Percentiles rank a stretch among this genome's conserved stretches.
Evolutionary conservation across 495 filamentous ascomycete genomes (phyloP).

Genomic region (Penicillium angulare): DNA sequence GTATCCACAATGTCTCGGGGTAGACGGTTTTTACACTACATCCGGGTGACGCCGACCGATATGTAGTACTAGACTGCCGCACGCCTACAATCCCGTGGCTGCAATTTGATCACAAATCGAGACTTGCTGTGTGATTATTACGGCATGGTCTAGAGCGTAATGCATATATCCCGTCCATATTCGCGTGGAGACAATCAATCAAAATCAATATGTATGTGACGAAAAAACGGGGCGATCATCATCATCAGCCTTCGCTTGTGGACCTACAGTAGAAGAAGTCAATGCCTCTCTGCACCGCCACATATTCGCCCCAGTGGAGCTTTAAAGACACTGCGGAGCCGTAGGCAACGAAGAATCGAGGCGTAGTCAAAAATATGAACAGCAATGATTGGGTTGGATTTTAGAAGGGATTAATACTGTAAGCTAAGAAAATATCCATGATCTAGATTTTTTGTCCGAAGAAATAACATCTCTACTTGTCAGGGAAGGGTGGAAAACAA

Average conservation of each 20-base stretch:
- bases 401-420: too few species aligned
- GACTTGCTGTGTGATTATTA: too few species aligned
- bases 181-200: neutral
- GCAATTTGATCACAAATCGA: neutral
- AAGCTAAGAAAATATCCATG: too few species aligned
- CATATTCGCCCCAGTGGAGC: neutral
- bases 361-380: neutral
- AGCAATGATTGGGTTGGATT: too few species aligned
- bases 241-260: too few species aligned
- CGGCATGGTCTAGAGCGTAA: neutral
- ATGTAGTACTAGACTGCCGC: too few species aligned
- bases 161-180: neutral
- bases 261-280: neutral
- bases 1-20: constrained; percentile 10
- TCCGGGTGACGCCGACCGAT: too few species aligned
- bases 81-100: neutral
- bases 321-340: too few species aligned
- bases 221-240: constrained; percentile 7
- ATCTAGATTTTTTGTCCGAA: too few species aligned
- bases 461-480: too few species aligned
- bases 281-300: neutral
- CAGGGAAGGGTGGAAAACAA: too few species aligned
- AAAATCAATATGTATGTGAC: constrained; percentile 11
- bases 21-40: constrained; percentile 10
- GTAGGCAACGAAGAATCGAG: neutral